Evolutionary conservation across 345 rosid genomes (phyloP).

Genomic region (Linum tenue): DNA sequence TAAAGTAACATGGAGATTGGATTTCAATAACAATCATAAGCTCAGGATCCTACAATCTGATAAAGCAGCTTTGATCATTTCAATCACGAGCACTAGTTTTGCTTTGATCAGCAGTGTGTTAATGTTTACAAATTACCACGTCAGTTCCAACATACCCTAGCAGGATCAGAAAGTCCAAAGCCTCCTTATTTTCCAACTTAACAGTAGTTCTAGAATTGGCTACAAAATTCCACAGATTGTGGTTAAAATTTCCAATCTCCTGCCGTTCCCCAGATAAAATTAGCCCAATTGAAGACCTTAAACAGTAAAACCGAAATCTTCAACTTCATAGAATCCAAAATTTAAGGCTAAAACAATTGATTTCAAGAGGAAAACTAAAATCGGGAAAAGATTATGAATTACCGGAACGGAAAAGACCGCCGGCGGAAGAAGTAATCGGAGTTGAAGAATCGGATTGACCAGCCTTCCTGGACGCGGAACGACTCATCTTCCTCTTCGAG

Average conservation of each 20-base stretch:
- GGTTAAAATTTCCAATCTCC: too few relatives aligned
- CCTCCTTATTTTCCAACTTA: background rate
- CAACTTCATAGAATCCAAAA: too few relatives aligned
- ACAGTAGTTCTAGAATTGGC: background rate
- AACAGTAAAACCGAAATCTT: too few relatives aligned
- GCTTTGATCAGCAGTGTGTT: background rate
- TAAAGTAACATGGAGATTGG: too few relatives aligned
- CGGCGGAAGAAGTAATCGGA: conserved; percentile 44
- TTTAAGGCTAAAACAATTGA: too few relatives aligned
- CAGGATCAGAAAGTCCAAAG: background rate
- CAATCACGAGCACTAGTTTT: background rate
- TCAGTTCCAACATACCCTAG: background rate
- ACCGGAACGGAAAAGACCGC: conserved; percentile 97
- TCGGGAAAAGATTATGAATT: background rate
- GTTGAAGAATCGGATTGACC: conserved; percentile 64
- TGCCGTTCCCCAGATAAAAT: too few relatives aligned
- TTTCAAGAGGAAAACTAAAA: background rate
- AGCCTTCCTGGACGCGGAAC: conserved; percentile 63
- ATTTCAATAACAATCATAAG: too few relatives aligned
- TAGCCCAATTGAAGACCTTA: too few relatives aligned
- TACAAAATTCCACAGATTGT: background rate
- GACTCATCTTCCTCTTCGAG: conserved; percentile 62
- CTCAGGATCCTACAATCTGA: too few relatives aligned
- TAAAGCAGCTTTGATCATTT: too few relatives aligned
- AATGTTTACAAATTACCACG: background rate